Evolutionary conservation across 2,329 filamentous ascomycete species (phyloP), one percentile per base, ranked within the genome.

Genomic region (Ophiostoma montium): DNA sequence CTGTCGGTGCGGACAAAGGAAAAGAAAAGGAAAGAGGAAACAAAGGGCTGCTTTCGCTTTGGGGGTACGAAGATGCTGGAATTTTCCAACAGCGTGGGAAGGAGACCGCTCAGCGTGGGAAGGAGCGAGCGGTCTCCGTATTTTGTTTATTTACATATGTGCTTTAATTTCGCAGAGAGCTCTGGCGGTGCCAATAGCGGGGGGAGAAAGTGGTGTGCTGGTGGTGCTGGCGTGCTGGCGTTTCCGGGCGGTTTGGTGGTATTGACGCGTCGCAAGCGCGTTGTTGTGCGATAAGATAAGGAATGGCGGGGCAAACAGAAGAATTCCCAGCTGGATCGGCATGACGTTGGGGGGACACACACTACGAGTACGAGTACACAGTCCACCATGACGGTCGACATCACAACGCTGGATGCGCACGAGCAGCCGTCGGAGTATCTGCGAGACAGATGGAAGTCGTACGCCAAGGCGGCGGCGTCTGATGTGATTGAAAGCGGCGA

Each of bases 391-490:
- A 63, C 64, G 1, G 59, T 65, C 31, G 65, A 69, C 50, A 65
- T 72, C 30, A 65, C 62, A 23, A 68, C 71, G 18, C 68, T 89
- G 3, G 84, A 94, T 64, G 82, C 88, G 27, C 78, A 90, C 62
- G 79, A 87, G 63, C 80, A 81, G 57, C 86, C 88, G 2, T 85
- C 88, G 3, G 76, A 80, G 12, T 64, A 70, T 46, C 70, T 95
- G 56, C 79, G 81, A 53, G 67, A 74, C 42, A 67, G 79, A 48
- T 95, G 87, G 76, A 95, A 95, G 63, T 67, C 67, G 38, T 86
- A 82, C 57, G 78, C 82, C 21, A 82, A 75, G 54, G 70, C 77
- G 35, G 73, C 79, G 0, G 63, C 71, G 3, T 58, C 65, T 8
- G 68, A 70, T 1, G 63, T 84, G n/a, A 58, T 70, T 7, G 56